Evolutionary conservation across 1,284 basidiomycete species (phyloP).

Genomic region (Pseudozyma hubeiensis): DNA sequence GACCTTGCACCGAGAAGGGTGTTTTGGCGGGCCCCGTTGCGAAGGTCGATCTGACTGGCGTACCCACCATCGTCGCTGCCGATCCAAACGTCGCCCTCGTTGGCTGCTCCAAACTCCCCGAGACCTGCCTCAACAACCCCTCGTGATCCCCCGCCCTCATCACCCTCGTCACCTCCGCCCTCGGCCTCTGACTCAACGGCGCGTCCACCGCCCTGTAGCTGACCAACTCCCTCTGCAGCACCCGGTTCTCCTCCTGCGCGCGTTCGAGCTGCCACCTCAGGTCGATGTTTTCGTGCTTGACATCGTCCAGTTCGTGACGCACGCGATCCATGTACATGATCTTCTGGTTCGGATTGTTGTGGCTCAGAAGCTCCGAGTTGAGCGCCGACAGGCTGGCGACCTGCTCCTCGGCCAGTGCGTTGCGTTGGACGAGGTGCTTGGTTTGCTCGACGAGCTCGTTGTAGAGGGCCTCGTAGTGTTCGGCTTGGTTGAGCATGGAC

Average conservation of each 20-base stretch:
- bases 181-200: conserved; percentile 39
- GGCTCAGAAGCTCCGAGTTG: conserved; percentile 42
- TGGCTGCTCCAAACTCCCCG: conserved; percentile 12
- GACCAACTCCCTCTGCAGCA: conserved; percentile 23
- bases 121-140: conserved; percentile 31
- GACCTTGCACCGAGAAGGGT: conserved; percentile 24
- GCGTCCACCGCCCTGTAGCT: conserved; percentile 41
- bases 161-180: conserved; percentile 35
- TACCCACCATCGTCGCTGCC: conserved; percentile 1
- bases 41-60: conserved; percentile 20
- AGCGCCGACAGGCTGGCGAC: conserved; percentile 29
- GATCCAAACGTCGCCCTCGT: background rate
- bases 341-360: conserved; percentile 50
- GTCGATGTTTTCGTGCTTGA: conserved; percentile 30
- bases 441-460: conserved; percentile 36
- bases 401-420: conserved; percentile 39
- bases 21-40: conserved; percentile 9
- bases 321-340: conserved; percentile 50
- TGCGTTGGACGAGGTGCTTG: conserved; percentile 36
- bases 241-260: conserved; percentile 12
- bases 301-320: conserved; percentile 34
- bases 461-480: conserved; percentile 32
- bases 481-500: conserved; percentile 23
- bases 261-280: conserved; percentile 33
- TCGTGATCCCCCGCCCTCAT: conserved; percentile 25